phyloP scores from a whole-genome alignment of 1,284 basidiomycete species.

The Moniliella sp. region DNA sequence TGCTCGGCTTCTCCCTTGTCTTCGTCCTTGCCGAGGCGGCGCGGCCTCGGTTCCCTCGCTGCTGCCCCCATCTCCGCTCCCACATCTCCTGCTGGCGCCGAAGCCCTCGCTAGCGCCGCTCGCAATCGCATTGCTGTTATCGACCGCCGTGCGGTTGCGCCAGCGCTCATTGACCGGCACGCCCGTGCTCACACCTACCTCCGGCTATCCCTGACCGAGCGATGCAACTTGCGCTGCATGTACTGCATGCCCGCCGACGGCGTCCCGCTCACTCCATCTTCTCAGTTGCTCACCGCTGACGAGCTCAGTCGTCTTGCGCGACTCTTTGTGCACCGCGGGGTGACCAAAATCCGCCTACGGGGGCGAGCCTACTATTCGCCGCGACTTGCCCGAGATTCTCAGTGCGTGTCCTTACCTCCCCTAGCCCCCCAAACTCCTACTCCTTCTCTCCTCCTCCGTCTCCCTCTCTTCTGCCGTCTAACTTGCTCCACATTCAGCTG shows the following conservation, averaged over 20 bases:
- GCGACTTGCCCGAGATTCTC: slow-evolving; percentile 53
- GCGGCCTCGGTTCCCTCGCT: too few species aligned
- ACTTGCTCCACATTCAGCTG: slow-evolving; percentile 1
- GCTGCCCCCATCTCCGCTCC: background rate
- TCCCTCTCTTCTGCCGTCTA: background rate
- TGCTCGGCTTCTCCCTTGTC: too few species aligned
- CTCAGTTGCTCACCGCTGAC: slow-evolving; percentile 50
- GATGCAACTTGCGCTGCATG: slow-evolving; percentile 67
- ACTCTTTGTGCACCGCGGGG: slow-evolving; percentile 54
- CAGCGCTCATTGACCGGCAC: slow-evolving; percentile 12
- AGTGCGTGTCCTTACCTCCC: slow-evolving; percentile 35
- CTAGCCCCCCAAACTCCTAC: background rate
- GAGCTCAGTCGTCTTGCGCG: slow-evolving; percentile 50
- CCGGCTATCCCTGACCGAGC: slow-evolving; percentile 61
- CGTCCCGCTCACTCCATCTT: slow-evolving; percentile 49
- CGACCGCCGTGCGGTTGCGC: background rate
- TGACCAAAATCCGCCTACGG: slow-evolving; percentile 69
- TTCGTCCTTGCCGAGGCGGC: too few species aligned
- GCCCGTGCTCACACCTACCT: slow-evolving; percentile 49
- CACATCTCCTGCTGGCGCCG: too few species aligned
- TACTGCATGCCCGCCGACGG: slow-evolving; percentile 77
- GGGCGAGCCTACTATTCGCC: slow-evolving; percentile 65
- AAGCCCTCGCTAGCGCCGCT: too few species aligned
- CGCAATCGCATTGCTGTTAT: background rate
- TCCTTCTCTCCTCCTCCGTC: background rate